Evolutionary conservation across 345 rosid genomes (phyloP), one percentile per base, ranked within the genome.

Genomic region (Eucalyptus polyanthemos): DNA sequence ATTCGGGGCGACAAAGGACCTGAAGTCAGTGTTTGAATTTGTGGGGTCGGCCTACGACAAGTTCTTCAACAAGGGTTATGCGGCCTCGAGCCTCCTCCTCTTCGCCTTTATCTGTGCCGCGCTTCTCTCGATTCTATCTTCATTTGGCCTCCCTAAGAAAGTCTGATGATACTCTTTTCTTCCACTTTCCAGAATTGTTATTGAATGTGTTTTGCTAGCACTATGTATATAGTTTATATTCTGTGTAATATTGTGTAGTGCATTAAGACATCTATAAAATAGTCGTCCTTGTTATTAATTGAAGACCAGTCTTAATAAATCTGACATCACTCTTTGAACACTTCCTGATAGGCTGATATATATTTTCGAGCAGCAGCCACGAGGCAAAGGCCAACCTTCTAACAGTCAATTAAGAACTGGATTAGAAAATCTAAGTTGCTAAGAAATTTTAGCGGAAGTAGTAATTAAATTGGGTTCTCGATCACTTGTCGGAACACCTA

Each of bases 1-100:
- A 67, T 93, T 95, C 58, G 96, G 94, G 9, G 95, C 91, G 8
- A 94, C 94, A 14, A 91, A 87, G 53, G 98, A 96, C 86, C 45
- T 94, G 90, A 94, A 94, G 90, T 87, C 86, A 2, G 9, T 86
- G 47, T 80, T 92, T 8, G 51, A 65, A 29, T 91, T 50, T 9
- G 11, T 86, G 17, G 87, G 88, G 25, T 34, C 87, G 4, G 86
- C 89, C 21, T 21, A 92, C 5, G 94, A 93, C 56, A 91, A 88
- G 5, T 94, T 94, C 88, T 92, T 94, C 50, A n/a, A 92, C 85
- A 95, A 87, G 92, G 96, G 94, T 6, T 91, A 94, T 34, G 94
- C 93, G 25, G 90, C 94, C 0, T 91, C 96, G 6, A 88, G 91
- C 65, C 90, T 96, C 88, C 94, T 94, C 89, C 93, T 96, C 89